Base-by-base conservation (phyloP, 257 asterid genomes). In the Jasminum sambac region DNA sequence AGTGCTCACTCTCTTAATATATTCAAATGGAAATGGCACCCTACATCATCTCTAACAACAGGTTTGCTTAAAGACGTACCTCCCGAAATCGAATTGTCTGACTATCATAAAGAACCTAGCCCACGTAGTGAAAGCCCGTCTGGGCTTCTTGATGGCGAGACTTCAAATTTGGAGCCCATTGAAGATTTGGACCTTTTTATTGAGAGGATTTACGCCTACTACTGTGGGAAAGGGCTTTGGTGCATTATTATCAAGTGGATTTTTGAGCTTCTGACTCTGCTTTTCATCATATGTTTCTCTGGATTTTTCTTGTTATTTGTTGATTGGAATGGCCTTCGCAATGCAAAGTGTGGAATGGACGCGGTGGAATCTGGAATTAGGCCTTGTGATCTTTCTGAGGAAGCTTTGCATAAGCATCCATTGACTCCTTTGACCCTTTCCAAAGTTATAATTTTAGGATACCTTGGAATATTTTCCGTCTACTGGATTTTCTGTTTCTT, bases 291-390 rank as follows among this genome's bases (percentile, higher is more conserved):
- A 71, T 91, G 91, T 76, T 91, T 95, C 72, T 95, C 99, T 74
- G 98, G 88, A 39, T 95, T 95, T 77, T 83, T 95, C 68, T 72
- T 91, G 74, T 86, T 95, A 66, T 85, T 70, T 77, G 96, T 95
- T 69, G 97, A 95, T 75, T 95, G 99, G 99, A 85, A 84, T 82
- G 98, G 99, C 67, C 95, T 95, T 46, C 88, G 95, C 68, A 88
- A 76, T 77, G 98, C 99, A 25, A 89, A 95, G 76, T 95, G 99
- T 88, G 99, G 99, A 68, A 94, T 94, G 96, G 92, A 86, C 85
- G 99, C 99, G 1, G 96, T 94, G 69, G 98, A 91, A 79, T 94
- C 97, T 78, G 99, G 99, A 72, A 89, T 84, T 39, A 95, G 84
- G 74, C 99, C 92, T 5, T 95, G 99, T 26, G 97, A 91, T 80